Percentiles rank a stretch among this genome's conserved stretches.
Evolutionary conservation across 2,329 filamentous ascomycete species (phyloP).

Genomic region (Drechslera avenae): DNA sequence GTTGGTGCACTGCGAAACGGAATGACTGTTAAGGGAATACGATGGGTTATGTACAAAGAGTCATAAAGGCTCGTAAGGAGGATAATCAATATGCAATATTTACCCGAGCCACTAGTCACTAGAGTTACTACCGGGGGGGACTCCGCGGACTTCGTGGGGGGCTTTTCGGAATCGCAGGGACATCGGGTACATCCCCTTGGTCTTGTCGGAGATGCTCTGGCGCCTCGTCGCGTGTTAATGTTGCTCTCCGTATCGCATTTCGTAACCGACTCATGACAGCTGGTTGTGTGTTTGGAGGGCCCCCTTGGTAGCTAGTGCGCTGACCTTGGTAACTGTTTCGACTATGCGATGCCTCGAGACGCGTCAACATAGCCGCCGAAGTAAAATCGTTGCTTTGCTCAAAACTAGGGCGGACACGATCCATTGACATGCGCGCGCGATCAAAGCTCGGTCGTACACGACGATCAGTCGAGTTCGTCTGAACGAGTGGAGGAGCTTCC

Average conservation of each 20-base stretch:
- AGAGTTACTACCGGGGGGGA: constrained; percentile 11
- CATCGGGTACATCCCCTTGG: constrained; percentile 21
- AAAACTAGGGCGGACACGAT: constrained; percentile 80
- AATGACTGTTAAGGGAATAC: constrained; percentile 2
- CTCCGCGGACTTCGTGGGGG: constrained; percentile 29
- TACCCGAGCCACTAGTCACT: neutral
- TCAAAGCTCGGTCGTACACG: constrained; percentile 81
- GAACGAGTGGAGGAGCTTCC: constrained; percentile 35
- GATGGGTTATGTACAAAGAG: constrained; percentile 11
- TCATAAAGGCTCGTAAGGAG: constrained; percentile 6
- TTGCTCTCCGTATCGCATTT: constrained; percentile 40
- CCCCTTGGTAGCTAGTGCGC: constrained; percentile 34
- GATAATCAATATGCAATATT: constrained; percentile 6
- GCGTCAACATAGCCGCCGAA: constrained; percentile 80
- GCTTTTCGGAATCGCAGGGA: constrained; percentile 26
- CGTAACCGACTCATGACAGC: constrained; percentile 37
- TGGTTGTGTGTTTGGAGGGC: constrained; percentile 18
- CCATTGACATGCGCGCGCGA: constrained; percentile 83
- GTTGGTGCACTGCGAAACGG: neutral
- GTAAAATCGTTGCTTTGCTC: constrained; percentile 91
- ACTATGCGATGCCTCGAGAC: constrained; percentile 72
- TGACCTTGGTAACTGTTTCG: constrained; percentile 33
- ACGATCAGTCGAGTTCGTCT: constrained; percentile 39
- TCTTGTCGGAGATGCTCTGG: constrained; percentile 28
- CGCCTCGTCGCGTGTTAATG: constrained; percentile 40